These are phyloP conservation scores for Ceratocystis eucalypticola DNA, from an alignment of 2,329 filamentous ascomycete species.

Conservation along the genomic window DNA sequence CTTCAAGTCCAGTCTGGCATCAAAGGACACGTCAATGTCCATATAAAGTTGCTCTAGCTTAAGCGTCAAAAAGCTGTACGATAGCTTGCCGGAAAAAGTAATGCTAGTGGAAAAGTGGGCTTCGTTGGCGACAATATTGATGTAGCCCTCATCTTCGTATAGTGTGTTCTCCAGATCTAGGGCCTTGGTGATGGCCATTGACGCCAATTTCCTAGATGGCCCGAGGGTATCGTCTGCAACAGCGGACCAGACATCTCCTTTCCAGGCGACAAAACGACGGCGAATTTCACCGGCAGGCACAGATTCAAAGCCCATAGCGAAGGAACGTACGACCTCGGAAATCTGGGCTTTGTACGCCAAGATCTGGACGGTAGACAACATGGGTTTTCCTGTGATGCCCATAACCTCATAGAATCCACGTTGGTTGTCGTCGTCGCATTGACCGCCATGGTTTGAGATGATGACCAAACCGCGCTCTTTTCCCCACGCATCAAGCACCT, in stretches of 20 bases:
- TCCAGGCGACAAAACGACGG: slow-evolving; percentile 24
- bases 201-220: slow-evolving; percentile 18
- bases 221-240: slow-evolving; percentile 20
- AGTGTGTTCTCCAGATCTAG: slow-evolving; percentile 24
- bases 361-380: slow-evolving; percentile 25
- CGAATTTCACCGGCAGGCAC: slow-evolving; percentile 22
- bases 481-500: slow-evolving; percentile 21
- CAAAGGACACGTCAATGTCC: slow-evolving; percentile 30
- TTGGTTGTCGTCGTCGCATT: slow-evolving; percentile 29
- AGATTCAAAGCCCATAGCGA: slow-evolving; percentile 23
- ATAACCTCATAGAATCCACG: slow-evolving; percentile 26
- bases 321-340: slow-evolving; percentile 22
- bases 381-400: slow-evolving; percentile 23
- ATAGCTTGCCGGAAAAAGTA: slow-evolving; percentile 32
- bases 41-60: slow-evolving; percentile 29
- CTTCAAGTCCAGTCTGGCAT: slow-evolving; percentile 28
- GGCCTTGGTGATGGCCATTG: slow-evolving; percentile 4
- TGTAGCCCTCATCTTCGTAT: slow-evolving; percentile 24
- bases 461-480: slow-evolving; percentile 25
- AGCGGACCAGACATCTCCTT: too few species aligned
- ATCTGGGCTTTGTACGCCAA: slow-evolving; percentile 26
- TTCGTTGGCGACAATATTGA: slow-evolving; percentile 27
- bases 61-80: slow-evolving; percentile 29
- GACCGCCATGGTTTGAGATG: slow-evolving; percentile 32
- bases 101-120: slow-evolving; percentile 28